phyloP scores from a whole-genome alignment of 2,329 filamentous ascomycete species.

The Colletotrichum camelliae region DNA sequence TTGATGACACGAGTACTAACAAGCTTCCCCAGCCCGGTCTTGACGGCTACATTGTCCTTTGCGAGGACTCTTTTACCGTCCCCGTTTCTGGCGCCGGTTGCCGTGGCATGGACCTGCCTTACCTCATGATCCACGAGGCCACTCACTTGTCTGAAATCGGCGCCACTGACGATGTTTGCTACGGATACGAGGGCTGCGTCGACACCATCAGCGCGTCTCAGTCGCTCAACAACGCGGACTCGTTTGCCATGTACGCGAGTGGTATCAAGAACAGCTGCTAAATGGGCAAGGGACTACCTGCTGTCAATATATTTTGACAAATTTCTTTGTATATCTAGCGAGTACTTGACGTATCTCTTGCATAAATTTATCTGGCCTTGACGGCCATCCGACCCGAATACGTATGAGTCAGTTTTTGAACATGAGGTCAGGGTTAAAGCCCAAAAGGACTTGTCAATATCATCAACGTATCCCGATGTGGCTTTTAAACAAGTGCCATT shows the following conservation, averaged over 20 bases:
- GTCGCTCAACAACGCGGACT: conserved; percentile 21
- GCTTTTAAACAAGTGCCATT: too few relatives aligned
- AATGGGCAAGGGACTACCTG: not conserved
- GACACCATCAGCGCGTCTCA: conserved; percentile 5
- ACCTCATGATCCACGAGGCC: conserved; percentile 69
- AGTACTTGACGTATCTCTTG: not conserved
- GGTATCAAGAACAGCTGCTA: conserved; percentile 1
- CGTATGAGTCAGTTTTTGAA: not conserved
- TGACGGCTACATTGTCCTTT: conserved; percentile 63
- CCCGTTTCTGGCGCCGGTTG: conserved; percentile 54
- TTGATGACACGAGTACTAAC: not conserved
- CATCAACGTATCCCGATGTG: not conserved
- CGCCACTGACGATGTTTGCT: conserved; percentile 46
- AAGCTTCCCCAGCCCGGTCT: conserved; percentile 40
- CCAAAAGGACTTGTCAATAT: not conserved
- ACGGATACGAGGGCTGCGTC: conserved; percentile 27
- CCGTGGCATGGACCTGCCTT: conserved; percentile 59
- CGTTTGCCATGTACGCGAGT: conserved; percentile 21
- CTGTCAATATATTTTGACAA: not conserved
- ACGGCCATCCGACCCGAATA: not conserved
- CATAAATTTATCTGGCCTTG: not conserved
- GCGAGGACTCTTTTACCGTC: conserved; percentile 63
- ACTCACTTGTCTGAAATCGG: conserved; percentile 65
- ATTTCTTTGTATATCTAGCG: not conserved
- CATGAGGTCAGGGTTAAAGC: not conserved